phyloP scores from a whole-genome alignment of 352 stramenopile genomes.

The Hyaloperonospora arabidopsidis region DNA sequence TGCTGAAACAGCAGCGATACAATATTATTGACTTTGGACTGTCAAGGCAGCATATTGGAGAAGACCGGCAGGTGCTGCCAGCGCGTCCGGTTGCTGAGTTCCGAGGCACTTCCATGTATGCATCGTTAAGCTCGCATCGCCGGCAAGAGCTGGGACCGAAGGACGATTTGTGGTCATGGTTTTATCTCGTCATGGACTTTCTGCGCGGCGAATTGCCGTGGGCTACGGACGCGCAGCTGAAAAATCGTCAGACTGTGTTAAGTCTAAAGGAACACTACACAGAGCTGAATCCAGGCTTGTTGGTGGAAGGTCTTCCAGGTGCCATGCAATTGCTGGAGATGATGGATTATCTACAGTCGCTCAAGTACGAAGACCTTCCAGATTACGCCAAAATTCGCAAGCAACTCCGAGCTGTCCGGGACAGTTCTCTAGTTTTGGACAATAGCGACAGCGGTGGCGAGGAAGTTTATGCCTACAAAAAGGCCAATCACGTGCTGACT shows the following conservation, averaged over 20 bases:
- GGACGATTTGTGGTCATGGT: constrained; percentile 86
- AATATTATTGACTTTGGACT: constrained; percentile 83
- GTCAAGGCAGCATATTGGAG: constrained; percentile 64
- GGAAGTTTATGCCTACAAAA: constrained; percentile 19
- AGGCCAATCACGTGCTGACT: constrained; percentile 13
- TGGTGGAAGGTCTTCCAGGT: constrained; percentile 69
- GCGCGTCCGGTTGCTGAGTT: constrained; percentile 68
- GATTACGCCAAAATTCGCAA: constrained; percentile 49
- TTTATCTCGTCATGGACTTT: constrained; percentile 85
- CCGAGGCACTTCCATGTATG: constrained; percentile 85
- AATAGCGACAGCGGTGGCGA: constrained; percentile 29
- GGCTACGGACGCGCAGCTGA: constrained; percentile 73
- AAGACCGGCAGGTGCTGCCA: constrained; percentile 55
- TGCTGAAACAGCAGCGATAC: constrained; percentile 47
- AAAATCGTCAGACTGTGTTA: constrained; percentile 76
- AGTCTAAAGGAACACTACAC: constrained; percentile 81
- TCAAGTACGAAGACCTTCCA: constrained; percentile 68
- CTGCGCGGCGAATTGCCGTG: constrained; percentile 79
- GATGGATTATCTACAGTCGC: constrained; percentile 64
- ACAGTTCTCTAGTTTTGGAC: constrained; percentile 20
- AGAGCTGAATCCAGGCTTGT: constrained; percentile 50
- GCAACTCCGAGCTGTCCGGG: constrained; percentile 24
- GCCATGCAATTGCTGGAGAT: constrained; percentile 63
- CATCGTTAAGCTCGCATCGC: constrained; percentile 75
- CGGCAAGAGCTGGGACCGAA: constrained; percentile 74